phyloP scores from a whole-genome alignment of 78 protist genomes.

The Dictyostelium discoideum region DNA sequence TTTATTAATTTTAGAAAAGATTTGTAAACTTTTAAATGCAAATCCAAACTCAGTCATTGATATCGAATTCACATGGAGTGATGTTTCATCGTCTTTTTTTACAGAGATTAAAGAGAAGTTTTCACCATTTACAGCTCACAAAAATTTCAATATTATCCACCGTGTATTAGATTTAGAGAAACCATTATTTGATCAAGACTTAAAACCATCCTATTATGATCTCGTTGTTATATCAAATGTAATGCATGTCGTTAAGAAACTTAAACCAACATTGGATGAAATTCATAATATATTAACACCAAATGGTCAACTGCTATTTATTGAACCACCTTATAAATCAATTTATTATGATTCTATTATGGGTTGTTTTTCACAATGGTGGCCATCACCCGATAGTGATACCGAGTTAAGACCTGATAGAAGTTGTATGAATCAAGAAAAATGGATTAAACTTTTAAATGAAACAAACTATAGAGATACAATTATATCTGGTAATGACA shows the following conservation, averaged over 20 bases:
- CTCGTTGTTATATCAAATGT: conserved; percentile 40
- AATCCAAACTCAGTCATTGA: neutral
- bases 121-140: neutral
- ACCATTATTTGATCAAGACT: neutral
- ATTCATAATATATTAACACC: neutral
- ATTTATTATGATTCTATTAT: conserved; percentile 18
- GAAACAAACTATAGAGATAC: neutral
- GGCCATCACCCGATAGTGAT: conserved; percentile 10
- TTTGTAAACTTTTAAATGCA: neutral
- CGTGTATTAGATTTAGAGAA: neutral
- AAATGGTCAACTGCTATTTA: conserved; percentile 18
- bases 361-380: conserved; percentile 60
- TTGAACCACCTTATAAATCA: conserved; percentile 3
- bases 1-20: neutral
- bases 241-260: neutral
- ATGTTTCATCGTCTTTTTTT: neutral
- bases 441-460: conserved; percentile 9
- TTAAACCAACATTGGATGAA: neutral
- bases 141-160: neutral
- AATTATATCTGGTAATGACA: neutral
- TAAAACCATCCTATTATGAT: conserved; percentile 29
- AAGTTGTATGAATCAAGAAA: neutral
- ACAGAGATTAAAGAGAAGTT: neutral
- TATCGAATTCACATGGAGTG: conserved; percentile 10
- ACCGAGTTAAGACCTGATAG: neutral